A percentile compares a stretch with the other conserved stretches of the same genome.
Conservation (phyloP, 129 eudicot genomes). For the Arctium minus region DNA sequence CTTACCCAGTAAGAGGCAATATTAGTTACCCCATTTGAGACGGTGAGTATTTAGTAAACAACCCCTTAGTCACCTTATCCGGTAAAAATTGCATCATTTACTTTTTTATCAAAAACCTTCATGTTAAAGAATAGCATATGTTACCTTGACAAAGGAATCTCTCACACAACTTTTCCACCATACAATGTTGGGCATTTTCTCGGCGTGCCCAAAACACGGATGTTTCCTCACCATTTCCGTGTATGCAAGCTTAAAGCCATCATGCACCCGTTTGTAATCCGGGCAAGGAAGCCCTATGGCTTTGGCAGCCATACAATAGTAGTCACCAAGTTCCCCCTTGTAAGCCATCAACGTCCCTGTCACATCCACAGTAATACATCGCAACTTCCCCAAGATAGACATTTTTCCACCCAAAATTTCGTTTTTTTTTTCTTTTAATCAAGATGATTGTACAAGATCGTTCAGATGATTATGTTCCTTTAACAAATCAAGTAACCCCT, state of each 20-base stretch:
- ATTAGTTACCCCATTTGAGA: neutral
- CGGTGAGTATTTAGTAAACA: neutral
- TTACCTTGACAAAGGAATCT: constrained; percentile 84
- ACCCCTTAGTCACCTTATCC: neutral
- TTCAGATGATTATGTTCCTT: constrained; percentile 1
- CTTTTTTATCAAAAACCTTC: neutral
- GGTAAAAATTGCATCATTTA: neutral
- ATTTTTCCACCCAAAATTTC: constrained; percentile 21
- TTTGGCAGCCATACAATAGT: constrained; percentile 99
- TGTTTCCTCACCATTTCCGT: constrained; percentile 81
- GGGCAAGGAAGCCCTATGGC: constrained; percentile 87
- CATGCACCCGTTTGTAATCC: constrained; percentile 90
- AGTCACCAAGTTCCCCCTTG: constrained; percentile 98
- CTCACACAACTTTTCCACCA: constrained; percentile 97
- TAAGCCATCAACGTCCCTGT: constrained; percentile 95
- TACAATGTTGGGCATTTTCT: constrained; percentile 83
- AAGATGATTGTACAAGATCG: neutral
- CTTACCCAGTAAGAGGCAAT: neutral
- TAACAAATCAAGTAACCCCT: constrained; percentile 19
- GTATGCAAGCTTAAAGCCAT: constrained; percentile 91
- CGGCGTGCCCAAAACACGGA: constrained; percentile 90
- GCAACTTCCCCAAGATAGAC: constrained; percentile 65
- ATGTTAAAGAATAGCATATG: neutral
- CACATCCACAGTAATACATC: constrained; percentile 87
- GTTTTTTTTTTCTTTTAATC: neutral